Evolutionary conservation across 192 early-diverging fungal genomes (phyloP), one percentile per base, ranked within the genome.

Genomic region (Mortierella antarctica): DNA sequence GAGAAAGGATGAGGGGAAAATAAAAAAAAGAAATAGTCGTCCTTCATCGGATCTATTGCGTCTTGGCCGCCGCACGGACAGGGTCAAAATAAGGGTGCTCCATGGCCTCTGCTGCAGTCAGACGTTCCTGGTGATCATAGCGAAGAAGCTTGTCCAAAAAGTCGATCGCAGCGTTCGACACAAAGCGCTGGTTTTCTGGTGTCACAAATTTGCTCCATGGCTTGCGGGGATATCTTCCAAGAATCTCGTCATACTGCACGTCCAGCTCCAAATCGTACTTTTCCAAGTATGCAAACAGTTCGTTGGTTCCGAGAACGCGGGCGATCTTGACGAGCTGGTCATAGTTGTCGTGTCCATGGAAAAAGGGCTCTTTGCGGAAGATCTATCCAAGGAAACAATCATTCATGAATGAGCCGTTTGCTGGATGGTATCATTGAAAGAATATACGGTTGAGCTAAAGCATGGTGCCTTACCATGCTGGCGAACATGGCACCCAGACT

Each of bases 261-360:
- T 96, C 94, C 65, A 98, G 88, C 70, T 92, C 91, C 80, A 99
- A 94, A 62, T 95, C 92, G 84, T 99, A 99, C 83, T 98, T 98
- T 71, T 96, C 93, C 65, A 98, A 74, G 74, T 99, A 99, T 39
- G 89, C 89, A 73, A 93, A 91, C 57, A 99, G 87, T 42, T 97
- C 96, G 72, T 99, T 96, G 39, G 98, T 99, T 7, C 98, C 98
- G 57, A 99, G 88, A 6, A 99, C 96, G 78, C 96, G 96, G 57
- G 96, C 97, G 82, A 99, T 99, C 85, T 97, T 96, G 58, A 99
- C 98, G 71, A 99, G 90, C 88, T 99, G 98, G 79, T 99, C 98
- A 84, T 96, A 94, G 84, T 99, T 99, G 86, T 98, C 96, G 76
- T 97, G 95, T 44, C 92, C 98, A 75, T 98, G 97, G 92, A 99